Conservation (phyloP, 768 basidiomycete species). For the Dendrothele bispora region DNA sequence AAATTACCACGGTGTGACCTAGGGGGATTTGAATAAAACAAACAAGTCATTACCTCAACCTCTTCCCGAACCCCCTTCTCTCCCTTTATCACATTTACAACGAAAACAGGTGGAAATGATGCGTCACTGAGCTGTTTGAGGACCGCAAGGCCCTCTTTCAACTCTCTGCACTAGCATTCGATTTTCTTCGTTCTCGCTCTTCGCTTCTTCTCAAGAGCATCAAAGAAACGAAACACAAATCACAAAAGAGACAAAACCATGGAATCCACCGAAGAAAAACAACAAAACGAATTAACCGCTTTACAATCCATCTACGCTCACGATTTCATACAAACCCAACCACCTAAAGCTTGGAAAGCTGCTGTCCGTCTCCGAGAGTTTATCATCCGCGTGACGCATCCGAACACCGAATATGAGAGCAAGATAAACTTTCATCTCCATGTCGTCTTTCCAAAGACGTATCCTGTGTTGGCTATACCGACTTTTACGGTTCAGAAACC, state of each 20-base stretch:
- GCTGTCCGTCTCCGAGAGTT: slow-evolving; percentile 60
- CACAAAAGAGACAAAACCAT: slow-evolving; percentile 47
- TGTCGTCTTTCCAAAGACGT: slow-evolving; percentile 79
- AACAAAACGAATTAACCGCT: slow-evolving; percentile 70
- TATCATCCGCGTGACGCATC: slow-evolving; percentile 69
- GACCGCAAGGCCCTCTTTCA: too few species aligned
- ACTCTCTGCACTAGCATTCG: too few species aligned
- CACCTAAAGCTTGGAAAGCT: slow-evolving; percentile 86
- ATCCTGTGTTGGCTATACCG: slow-evolving; percentile 71
- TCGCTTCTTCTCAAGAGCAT: too few species aligned
- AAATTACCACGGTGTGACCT: too few species aligned
- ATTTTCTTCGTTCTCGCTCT: too few species aligned
- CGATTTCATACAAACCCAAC: slow-evolving; percentile 71
- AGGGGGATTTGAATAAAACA: too few species aligned
- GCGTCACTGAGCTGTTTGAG: too few species aligned
- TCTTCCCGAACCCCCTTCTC: too few species aligned
- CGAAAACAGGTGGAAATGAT: too few species aligned
- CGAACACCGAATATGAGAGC: slow-evolving; percentile 51
- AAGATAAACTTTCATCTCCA: slow-evolving; percentile 68
- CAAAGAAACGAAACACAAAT: too few species aligned
- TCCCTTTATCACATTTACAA: too few species aligned
- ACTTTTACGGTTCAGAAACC: slow-evolving; percentile 70
- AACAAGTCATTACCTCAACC: too few species aligned
- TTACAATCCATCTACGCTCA: slow-evolving; percentile 80
- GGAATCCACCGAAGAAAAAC: slow-evolving; percentile 73